phyloP scores from a whole-genome alignment of 1,139 yeast genomes.

The Nematodospora anomalae region DNA sequence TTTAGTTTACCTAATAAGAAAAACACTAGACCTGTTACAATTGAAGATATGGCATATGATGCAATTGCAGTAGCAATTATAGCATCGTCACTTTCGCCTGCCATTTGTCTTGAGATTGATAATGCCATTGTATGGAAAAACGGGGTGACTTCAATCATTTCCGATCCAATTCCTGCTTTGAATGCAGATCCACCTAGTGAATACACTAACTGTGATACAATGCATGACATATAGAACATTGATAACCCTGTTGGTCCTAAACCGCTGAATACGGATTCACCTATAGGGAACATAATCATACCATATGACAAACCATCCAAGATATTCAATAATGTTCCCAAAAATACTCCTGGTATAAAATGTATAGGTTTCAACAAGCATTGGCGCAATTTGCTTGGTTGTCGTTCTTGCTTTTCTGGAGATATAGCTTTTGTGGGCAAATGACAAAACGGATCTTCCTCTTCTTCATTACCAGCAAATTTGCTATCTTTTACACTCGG shows the following conservation, averaged over 20 bases:
- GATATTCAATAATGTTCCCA: slow-evolving; percentile 82
- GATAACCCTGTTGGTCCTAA: slow-evolving; percentile 89
- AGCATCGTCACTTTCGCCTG: slow-evolving; percentile 51
- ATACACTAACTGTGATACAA: slow-evolving; percentile 81
- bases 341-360: slow-evolving; percentile 74
- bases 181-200: slow-evolving; percentile 91
- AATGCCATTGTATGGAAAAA: slow-evolving; percentile 95
- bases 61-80: slow-evolving; percentile 85
- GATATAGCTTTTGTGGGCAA: background rate
- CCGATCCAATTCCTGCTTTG: slow-evolving; percentile 89
- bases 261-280: slow-evolving; percentile 71
- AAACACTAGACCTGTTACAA: slow-evolving; percentile 84
- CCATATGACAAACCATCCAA: slow-evolving; percentile 95
- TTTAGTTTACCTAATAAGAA: slow-evolving; percentile 71
- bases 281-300: slow-evolving; percentile 92
- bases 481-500: background rate
- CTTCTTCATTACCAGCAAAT: background rate
- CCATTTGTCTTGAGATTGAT: slow-evolving; percentile 59
- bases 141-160: slow-evolving; percentile 98
- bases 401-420: slow-evolving; percentile 5
- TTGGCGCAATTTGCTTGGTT: slow-evolving; percentile 18
- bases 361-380: slow-evolving; percentile 39
- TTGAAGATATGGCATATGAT: slow-evolving; percentile 78
- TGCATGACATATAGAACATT: slow-evolving; percentile 89
- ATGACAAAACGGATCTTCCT: background rate